Base-by-base conservation (phyloP, 1,284 basidiomycete species). In the Cryptococcus neoformans region DNA sequence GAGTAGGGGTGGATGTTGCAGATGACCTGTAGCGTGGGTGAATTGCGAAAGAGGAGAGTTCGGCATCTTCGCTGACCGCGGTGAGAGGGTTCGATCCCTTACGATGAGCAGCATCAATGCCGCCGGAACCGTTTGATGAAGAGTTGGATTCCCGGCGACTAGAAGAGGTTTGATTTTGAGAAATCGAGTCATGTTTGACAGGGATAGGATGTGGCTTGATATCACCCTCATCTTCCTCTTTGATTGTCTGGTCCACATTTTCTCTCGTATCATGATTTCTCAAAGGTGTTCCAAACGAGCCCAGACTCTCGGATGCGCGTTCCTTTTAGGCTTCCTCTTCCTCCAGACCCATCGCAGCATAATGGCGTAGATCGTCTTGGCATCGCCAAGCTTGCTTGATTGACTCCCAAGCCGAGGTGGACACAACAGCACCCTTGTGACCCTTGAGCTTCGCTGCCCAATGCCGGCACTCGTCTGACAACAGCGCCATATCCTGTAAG, bases 281-380 rank as follows among this genome's bases (percentile, higher is more conserved):
- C 8, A 21, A 21, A 21, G 46, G 46, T 14, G 17, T 47, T 3
- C 46, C 57, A 4, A 39, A 11, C 14, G 21, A 44, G 17, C 44
- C 34, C 28, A 8, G 8, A 3, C 54, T 52, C 34, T 45, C 46
- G 16, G 39, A 28, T 28, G 28, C 28, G 3, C 52, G 51, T 39
- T 59, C 52, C 54, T 51, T 49, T 57, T 47, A 1, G 69, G 68
- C 45, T 67, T 69, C 10, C 74, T 57, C 37, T 67, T 64, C 8
- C 74, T 58, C 72, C 74, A 76, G 1, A 74, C 67, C 36, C 70
- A 53, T 48, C 73, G 58, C 11, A 77, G 57, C 16, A 72, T 55
- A 42, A 64, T 66, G 16, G 75, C 75, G 46, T 75, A 73, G n/a
- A 69, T 50, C 37, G 69, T 56, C 49, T 69, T 67, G 11, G 71